Evolutionary conservation across 2,329 filamentous ascomycete species (phyloP), one percentile per base, ranked within the genome.

Genomic region (Fusarium brachygibbosum): DNA sequence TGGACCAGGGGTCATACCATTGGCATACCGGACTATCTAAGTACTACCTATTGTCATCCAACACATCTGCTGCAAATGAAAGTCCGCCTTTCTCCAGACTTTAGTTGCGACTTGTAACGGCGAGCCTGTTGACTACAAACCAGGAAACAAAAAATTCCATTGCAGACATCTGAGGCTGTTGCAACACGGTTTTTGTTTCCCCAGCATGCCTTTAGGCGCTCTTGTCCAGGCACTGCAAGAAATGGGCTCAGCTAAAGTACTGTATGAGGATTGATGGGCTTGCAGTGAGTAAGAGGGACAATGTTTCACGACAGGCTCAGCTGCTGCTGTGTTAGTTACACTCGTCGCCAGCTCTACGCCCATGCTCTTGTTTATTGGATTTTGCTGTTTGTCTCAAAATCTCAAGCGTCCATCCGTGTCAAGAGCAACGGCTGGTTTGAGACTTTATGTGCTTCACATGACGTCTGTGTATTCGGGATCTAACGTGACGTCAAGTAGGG

Each of bases 401-500:
- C 60, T 68, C 52, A 64, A 60, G 42, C 52, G 45, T 55, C 41
- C 58, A 65, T 55, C 58, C 50, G 63, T 57, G 65, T 60, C 68
- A 73, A 68, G 68, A 74, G 69, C 69, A 72, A 46, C 54, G 46
- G 58, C 58, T 61, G 53, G 59, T 69, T 74, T 67, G 56, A 69
- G 61, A 63, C 51, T 63, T 28, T 5, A 45, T 34, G 49, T 25
- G 51, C 57, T 69, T 67, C 38, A 59, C 68, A 75, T 75, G 73
- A 75, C 73, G 73, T 75, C 65, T 70, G 54, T 60, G 50, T 68
- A 63, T 54, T 55, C 42, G 55, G 40, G 41, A 60, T 52, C 57
- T 37, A 19, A 52, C 32, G 45, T 75, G 73, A 75, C 75, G 75
- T 77, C 75, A 70, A 72, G 69, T 62, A 74, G 66, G 66, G 66